These are phyloP conservation scores for Aspergillus sp. DNA, from an alignment of 2,329 filamentous ascomycete species.

Conservation along the genomic window DNA sequence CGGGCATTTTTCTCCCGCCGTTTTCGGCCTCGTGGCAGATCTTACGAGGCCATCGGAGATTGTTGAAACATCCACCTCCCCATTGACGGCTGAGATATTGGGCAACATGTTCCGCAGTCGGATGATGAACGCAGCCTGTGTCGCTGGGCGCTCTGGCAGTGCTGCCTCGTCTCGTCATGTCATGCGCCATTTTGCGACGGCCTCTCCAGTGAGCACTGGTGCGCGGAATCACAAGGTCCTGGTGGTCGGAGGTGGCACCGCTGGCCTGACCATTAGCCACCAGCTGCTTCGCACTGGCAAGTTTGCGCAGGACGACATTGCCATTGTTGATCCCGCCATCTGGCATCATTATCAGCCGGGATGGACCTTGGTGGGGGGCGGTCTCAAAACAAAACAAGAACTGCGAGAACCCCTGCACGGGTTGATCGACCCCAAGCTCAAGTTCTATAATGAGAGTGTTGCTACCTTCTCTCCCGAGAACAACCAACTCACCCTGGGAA, in stretches of 20 bases:
- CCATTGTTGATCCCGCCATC: conserved; percentile 60
- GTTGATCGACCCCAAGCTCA: conserved; percentile 59
- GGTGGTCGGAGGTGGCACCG: conserved; percentile 64
- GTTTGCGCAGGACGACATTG: conserved; percentile 60
- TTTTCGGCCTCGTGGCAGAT: too few species aligned
- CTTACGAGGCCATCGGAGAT: too few species aligned
- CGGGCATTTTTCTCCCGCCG: too few species aligned
- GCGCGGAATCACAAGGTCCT: conserved; percentile 60
- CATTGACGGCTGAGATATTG: too few species aligned
- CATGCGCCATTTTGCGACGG: conserved; percentile 25
- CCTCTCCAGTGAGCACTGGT: conserved; percentile 32
- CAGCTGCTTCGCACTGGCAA: conserved; percentile 61
- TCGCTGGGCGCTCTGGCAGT: too few species aligned
- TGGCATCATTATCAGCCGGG: conserved; percentile 69
- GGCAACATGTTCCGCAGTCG: too few species aligned
- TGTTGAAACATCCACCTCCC: too few species aligned
- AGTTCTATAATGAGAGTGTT: conserved; percentile 57
- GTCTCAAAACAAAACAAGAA: conserved; percentile 61
- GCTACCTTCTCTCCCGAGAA: conserved; percentile 53
- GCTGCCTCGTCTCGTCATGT: too few species aligned
- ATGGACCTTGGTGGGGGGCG: conserved; percentile 67
- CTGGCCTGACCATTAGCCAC: conserved; percentile 64
- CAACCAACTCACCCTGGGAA: conserved; percentile 55
- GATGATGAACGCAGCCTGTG: too few species aligned
- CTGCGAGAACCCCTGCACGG: conserved; percentile 50